Evolutionary conservation across 805 yeast species (phyloP), one percentile per base, ranked within the genome.

Genomic region (Sugiyamaella americana): DNA sequence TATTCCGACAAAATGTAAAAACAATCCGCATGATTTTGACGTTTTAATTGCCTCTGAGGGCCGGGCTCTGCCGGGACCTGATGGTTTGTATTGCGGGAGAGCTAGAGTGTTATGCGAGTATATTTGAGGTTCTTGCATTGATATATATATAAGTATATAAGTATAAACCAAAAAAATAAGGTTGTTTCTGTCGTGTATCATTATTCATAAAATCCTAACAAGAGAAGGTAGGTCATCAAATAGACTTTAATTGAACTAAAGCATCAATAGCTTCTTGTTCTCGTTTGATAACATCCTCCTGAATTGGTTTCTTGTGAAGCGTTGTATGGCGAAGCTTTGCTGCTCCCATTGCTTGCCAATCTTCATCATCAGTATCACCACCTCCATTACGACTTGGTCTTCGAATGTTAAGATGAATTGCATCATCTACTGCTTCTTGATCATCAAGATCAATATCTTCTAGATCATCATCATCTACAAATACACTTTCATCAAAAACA

Each of bases 341-440:
- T 0, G 96, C 88, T 1, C 97, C 97, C 45, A 89, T 82, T 0
- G 87, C 68, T 51, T 81, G 84, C 98, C 98, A 91, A 65, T 91
- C 98, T 65, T 91, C 98, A 60, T 91, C 98, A 64, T 91, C 98
- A 0, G 98, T 91, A 58, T 87, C 95, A 38, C 80, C 74, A 18
- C 20, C 19, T n/a, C 19, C 57, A 56, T 18, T 36, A 40, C 37
- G 40, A 42, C 34, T 21, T n/a, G 20, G 43, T 13, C 37, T 29
- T 41, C 44, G 29, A 19, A 22, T 18, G 46, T 36, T 41, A 16
- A 26, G 26, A 32, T n/a, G 39, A 37, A 32, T 29, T 10, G 46
- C 32, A 20, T 37, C 10, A 13, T 32, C 36, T 16, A 24, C 23
- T 18, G 16, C 4, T 43, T 44, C 40, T 43, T 16, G 18, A 20